Evolutionary conservation across 2,329 filamentous ascomycete genomes (phyloP).

Genomic region (Monilinia aucupariae): DNA sequence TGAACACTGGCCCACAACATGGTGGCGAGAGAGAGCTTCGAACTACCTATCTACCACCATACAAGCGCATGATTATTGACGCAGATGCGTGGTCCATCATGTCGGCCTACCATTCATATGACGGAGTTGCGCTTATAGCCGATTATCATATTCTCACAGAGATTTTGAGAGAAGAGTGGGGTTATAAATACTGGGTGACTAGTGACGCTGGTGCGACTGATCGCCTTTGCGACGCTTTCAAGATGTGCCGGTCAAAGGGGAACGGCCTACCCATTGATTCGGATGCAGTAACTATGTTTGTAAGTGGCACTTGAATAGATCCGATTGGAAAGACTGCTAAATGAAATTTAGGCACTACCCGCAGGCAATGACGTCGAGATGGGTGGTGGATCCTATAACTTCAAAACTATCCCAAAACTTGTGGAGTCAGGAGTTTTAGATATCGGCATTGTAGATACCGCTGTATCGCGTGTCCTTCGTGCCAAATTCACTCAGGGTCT

Average conservation of each 20-base stretch:
- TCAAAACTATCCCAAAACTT: constrained; percentile 59
- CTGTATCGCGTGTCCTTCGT: constrained; percentile 59
- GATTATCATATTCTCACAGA: constrained; percentile 61
- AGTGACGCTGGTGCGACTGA: constrained; percentile 68
- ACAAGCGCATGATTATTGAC: constrained; percentile 67
- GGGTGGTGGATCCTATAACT: constrained; percentile 70
- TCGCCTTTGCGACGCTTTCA: constrained; percentile 58
- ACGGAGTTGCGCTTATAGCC: constrained; percentile 63
- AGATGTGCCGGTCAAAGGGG: constrained; percentile 50
- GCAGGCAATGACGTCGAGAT: constrained; percentile 71
- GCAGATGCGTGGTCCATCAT: constrained; percentile 63
- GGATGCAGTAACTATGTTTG: constrained; percentile 57
- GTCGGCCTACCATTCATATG: constrained; percentile 70
- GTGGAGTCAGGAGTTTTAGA: constrained; percentile 57
- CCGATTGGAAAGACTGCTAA: not conserved
- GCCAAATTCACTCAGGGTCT: constrained; percentile 66
- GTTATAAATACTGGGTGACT: constrained; percentile 61
- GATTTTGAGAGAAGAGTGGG: constrained; percentile 67
- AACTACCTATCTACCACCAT: constrained; percentile 53
- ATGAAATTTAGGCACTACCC: constrained; percentile 45
- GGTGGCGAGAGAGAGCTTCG: constrained; percentile 50
- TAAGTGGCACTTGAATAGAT: constrained; percentile 27
- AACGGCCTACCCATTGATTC: constrained; percentile 49
- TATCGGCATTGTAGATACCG: constrained; percentile 55
- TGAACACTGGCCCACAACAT: constrained; percentile 58